phyloP scores from a whole-genome alignment of 1,284 basidiomycete genomes.

The Volvariella surrecta region DNA sequence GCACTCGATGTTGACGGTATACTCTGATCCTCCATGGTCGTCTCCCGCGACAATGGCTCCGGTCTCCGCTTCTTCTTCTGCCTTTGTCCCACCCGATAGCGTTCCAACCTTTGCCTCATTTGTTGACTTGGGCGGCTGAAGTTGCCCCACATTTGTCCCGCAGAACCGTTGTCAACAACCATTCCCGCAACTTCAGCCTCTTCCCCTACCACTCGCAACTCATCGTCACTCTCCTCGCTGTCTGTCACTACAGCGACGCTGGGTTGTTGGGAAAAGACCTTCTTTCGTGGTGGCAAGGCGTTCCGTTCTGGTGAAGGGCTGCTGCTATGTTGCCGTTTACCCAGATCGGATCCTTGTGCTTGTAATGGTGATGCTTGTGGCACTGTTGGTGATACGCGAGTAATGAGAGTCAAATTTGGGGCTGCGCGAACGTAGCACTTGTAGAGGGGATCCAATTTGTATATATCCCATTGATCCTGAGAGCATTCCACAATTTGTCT shows the following conservation, averaged over 20 bases:
- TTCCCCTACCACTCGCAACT: conserved; percentile 27
- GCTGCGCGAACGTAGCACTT: conserved; percentile 46
- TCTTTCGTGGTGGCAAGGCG: conserved; percentile 15
- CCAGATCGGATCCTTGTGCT: conserved; percentile 10
- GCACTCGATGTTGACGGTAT: too few relatives aligned
- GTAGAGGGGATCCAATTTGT: conserved; percentile 67
- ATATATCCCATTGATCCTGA: conserved; percentile 76
- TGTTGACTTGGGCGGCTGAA: conserved; percentile 3
- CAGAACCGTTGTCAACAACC: conserved; percentile 35
- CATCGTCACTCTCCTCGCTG: conserved; percentile 10
- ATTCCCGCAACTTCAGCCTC: conserved; percentile 50
- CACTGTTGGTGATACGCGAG: conserved; percentile 14
- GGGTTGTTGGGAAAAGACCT: conserved; percentile 8
- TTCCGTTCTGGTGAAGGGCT: conserved; percentile 11
- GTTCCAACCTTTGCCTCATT: background rate
- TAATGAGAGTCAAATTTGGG: conserved; percentile 35
- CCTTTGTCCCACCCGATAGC: background rate
- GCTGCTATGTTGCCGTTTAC: conserved; percentile 9
- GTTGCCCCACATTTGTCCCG: conserved; percentile 8
- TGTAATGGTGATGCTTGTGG: conserved; percentile 14
- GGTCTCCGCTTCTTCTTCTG: too few relatives aligned
- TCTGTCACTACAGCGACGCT: background rate
- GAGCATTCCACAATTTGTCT: conserved; percentile 44
- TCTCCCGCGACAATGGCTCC: too few relatives aligned
- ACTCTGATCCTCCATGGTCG: too few relatives aligned